A percentile compares a stretch with the other conserved stretches of the same genome.
Evolutionary conservation across 208 protist genomes (phyloP).

Genomic region (Tetramitus jugosus): DNA sequence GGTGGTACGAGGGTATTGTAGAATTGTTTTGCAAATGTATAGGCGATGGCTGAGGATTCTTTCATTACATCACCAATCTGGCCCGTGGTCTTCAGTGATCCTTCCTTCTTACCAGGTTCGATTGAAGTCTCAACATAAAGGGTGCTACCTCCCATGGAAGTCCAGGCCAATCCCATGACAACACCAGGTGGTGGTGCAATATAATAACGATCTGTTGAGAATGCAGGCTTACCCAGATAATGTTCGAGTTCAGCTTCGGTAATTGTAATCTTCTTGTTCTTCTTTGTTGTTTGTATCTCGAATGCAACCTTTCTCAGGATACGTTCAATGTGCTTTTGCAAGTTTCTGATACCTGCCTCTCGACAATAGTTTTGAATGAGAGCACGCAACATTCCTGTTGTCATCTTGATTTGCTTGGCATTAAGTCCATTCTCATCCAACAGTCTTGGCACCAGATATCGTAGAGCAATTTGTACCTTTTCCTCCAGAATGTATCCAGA

Average conservation of each 20-base stretch:
- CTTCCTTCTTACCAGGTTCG: background rate
- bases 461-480: conserved; percentile 55
- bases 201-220: conserved; percentile 48
- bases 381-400: background rate
- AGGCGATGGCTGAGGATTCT: conserved; percentile 58
- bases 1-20: conserved; percentile 21
- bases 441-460: conserved; percentile 52
- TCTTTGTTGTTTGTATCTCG: background rate
- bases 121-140: conserved; percentile 33
- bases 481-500: conserved; percentile 61
- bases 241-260: conserved; percentile 34
- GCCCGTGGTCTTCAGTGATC: conserved; percentile 42
- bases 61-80: conserved; percentile 69
- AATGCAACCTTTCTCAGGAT: conserved; percentile 56
- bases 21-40: conserved; percentile 48
- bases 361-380: conserved; percentile 59
- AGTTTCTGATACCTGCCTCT: conserved; percentile 64
- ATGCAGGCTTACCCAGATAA: conserved; percentile 53
- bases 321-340: conserved; percentile 68
- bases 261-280: conserved; percentile 16
- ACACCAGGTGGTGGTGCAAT: conserved; percentile 50
- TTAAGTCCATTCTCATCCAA: conserved; percentile 38
- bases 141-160: conserved; percentile 47
- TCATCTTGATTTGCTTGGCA: background rate
- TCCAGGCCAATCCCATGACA: conserved; percentile 67